Evolutionary conservation across 768 basidiomycete species (phyloP).

Genomic region (Clavulina sp.): DNA sequence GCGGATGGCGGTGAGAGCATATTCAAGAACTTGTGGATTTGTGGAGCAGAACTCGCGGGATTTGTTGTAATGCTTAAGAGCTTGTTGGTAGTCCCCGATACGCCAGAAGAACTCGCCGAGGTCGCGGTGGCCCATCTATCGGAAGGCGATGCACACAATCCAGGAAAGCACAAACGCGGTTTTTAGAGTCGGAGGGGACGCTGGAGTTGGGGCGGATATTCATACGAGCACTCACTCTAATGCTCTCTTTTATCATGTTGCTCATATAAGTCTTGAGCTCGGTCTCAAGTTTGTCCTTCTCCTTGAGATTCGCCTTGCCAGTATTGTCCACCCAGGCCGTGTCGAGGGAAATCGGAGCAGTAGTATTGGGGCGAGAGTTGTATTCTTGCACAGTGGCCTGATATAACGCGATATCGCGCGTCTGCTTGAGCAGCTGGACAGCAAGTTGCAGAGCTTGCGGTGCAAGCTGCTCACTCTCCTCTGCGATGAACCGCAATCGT

Average conservation of each 20-base stretch:
- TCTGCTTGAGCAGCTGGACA: constrained; percentile 41
- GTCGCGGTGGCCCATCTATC: constrained; percentile 80
- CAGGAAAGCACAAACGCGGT: background rate
- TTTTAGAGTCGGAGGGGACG: background rate
- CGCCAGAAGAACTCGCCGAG: constrained; percentile 63
- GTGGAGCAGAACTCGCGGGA: constrained; percentile 86
- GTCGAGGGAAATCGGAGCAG: constrained; percentile 37
- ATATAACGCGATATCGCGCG: constrained; percentile 39
- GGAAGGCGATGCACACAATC: background rate
- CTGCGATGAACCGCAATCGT: constrained; percentile 51
- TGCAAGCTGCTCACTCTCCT: constrained; percentile 47
- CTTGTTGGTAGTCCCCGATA: constrained; percentile 48
- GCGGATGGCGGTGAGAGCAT: constrained; percentile 68
- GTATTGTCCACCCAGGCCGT: constrained; percentile 57
- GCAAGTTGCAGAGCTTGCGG: constrained; percentile 54
- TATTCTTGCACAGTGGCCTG: constrained; percentile 12
- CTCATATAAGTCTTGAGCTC: constrained; percentile 89
- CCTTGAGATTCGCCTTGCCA: constrained; percentile 46
- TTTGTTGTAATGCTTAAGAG: constrained; percentile 76
- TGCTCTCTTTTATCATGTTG: constrained; percentile 98
- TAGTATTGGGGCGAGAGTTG: constrained; percentile 23
- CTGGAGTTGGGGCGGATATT: background rate
- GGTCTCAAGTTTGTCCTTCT: constrained; percentile 71
- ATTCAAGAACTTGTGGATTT: constrained; percentile 81
- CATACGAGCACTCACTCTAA: constrained; percentile 42